These are phyloP conservation scores for Candida odintsovae DNA, from an alignment of 805 yeast species.

Conservation along the genomic window DNA sequence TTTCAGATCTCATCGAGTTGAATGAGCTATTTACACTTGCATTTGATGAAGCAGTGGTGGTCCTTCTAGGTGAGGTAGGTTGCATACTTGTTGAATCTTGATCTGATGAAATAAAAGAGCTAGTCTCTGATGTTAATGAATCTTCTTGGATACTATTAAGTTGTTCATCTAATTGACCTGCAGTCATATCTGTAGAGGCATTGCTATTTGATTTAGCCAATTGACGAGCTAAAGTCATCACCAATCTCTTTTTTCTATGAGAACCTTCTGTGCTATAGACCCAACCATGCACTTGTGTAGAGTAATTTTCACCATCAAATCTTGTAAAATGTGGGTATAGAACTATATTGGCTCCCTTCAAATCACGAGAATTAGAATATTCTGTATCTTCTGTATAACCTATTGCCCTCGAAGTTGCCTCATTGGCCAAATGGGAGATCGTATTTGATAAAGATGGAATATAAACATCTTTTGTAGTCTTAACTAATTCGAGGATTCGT, in stretches of 20 bases:
- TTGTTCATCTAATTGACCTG: constrained; percentile 32
- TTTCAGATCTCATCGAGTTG: constrained; percentile 8
- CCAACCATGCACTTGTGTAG: constrained; percentile 69
- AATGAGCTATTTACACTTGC: constrained; percentile 4
- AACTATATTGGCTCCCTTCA: constrained; percentile 50
- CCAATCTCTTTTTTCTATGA: constrained; percentile 63
- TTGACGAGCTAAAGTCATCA: constrained; percentile 65
- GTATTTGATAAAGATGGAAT: constrained; percentile 47
- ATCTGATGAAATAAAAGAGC: constrained; percentile 14
- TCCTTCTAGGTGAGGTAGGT: not conserved
- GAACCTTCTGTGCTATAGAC: constrained; percentile 61
- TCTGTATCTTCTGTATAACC: constrained; percentile 9
- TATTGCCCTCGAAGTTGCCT: constrained; percentile 29
- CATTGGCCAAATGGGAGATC: constrained; percentile 42
- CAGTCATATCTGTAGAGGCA: constrained; percentile 18
- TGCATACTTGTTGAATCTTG: not conserved
- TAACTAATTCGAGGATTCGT: constrained; percentile 44
- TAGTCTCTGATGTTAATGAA: constrained; percentile 17
- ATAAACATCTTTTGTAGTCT: constrained; percentile 50
- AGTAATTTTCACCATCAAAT: constrained; percentile 30
- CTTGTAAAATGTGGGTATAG: constrained; percentile 55
- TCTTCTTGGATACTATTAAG: constrained; percentile 22
- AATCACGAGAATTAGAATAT: constrained; percentile 11
- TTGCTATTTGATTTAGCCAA: constrained; percentile 39
- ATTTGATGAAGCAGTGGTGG: constrained; percentile 2